Conservation (phyloP, 352 stramenopile genomes). For the Stephanocyclus meneghinianus region DNA sequence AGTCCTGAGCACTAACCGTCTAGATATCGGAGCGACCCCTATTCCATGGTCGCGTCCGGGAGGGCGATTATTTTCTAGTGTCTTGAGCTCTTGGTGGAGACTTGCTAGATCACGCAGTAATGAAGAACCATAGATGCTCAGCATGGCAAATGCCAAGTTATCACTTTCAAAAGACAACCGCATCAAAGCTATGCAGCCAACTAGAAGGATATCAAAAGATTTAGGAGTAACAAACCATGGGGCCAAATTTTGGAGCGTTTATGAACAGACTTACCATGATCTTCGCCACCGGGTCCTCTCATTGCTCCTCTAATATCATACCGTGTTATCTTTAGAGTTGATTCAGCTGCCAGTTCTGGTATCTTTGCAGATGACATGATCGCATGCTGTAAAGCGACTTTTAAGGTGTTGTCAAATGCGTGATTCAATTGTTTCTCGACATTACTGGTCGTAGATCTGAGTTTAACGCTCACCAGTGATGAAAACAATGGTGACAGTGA, state of each 20-base stretch:
- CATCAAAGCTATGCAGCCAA: slow-evolving; percentile 72
- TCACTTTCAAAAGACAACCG: slow-evolving; percentile 64
- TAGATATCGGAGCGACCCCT: slow-evolving; percentile 67
- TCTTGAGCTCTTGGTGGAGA: slow-evolving; percentile 61
- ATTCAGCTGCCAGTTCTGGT: slow-evolving; percentile 67
- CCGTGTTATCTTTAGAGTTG: slow-evolving; percentile 51
- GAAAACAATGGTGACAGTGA: slow-evolving; percentile 67
- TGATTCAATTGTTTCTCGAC: slow-evolving; percentile 30
- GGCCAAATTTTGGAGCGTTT: neutral
- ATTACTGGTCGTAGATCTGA: slow-evolving; percentile 14
- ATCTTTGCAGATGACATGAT: slow-evolving; percentile 53
- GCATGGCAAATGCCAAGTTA: slow-evolving; percentile 34
- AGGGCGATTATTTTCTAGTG: slow-evolving; percentile 60
- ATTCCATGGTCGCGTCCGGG: slow-evolving; percentile 53
- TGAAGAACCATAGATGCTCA: slow-evolving; percentile 34
- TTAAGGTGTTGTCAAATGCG: slow-evolving; percentile 31
- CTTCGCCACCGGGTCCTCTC: slow-evolving; percentile 73
- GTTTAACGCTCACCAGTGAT: slow-evolving; percentile 23
- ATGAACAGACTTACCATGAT: slow-evolving; percentile 31
- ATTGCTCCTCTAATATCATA: slow-evolving; percentile 79
- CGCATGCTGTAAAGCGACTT: slow-evolving; percentile 37
- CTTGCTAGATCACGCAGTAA: slow-evolving; percentile 57
- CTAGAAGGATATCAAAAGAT: slow-evolving; percentile 22
- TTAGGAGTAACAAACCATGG: neutral
- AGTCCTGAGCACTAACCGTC: slow-evolving; percentile 64